A percentile compares a stretch with the other conserved stretches of the same genome.
Conservation (phyloP, 768 basidiomycete genomes). For the Podaxis rugospora region DNA sequence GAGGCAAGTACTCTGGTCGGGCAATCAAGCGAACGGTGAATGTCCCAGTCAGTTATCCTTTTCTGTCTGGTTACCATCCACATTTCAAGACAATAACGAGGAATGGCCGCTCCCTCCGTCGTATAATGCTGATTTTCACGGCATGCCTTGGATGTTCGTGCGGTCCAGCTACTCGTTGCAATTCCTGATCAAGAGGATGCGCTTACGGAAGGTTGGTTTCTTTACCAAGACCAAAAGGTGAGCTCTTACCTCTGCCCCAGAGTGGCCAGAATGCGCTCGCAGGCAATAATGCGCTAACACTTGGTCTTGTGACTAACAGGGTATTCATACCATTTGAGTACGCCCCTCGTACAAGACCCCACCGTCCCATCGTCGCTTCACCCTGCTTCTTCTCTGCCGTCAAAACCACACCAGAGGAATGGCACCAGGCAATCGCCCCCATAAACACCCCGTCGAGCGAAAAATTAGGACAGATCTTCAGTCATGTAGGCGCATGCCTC, state of each 20-base stretch:
- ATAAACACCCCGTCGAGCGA: slow-evolving; percentile 34
- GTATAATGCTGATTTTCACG: slow-evolving; percentile 28
- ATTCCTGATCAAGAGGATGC: slow-evolving; percentile 34
- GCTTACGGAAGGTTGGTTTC: slow-evolving; percentile 35
- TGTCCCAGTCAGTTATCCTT: slow-evolving; percentile 38
- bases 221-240: slow-evolving; percentile 46
- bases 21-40: slow-evolving; percentile 11
- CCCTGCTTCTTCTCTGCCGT: slow-evolving; percentile 52
- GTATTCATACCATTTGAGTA: slow-evolving; percentile 48
- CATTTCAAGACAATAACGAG: slow-evolving; percentile 33
- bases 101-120: slow-evolving; percentile 44
- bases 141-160: slow-evolving; percentile 33
- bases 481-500: slow-evolving; percentile 39
- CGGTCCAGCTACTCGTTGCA: slow-evolving; percentile 42
- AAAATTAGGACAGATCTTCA: slow-evolving; percentile 34
- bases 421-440: slow-evolving; percentile 45
- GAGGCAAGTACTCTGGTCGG: slow-evolving; percentile 32
- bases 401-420: slow-evolving; percentile 64
- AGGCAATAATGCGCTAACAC: not conserved
- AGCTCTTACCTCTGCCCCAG: slow-evolving; percentile 12
- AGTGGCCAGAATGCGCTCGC: not conserved
- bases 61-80: slow-evolving; percentile 37
- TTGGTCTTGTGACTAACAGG: slow-evolving; percentile 23
- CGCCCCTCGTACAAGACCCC: slow-evolving; percentile 49
- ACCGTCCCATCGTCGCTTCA: slow-evolving; percentile 44